phyloP scores from a whole-genome alignment of 2,329 filamentous ascomycete genomes.

The Colletotrichum sp. region DNA sequence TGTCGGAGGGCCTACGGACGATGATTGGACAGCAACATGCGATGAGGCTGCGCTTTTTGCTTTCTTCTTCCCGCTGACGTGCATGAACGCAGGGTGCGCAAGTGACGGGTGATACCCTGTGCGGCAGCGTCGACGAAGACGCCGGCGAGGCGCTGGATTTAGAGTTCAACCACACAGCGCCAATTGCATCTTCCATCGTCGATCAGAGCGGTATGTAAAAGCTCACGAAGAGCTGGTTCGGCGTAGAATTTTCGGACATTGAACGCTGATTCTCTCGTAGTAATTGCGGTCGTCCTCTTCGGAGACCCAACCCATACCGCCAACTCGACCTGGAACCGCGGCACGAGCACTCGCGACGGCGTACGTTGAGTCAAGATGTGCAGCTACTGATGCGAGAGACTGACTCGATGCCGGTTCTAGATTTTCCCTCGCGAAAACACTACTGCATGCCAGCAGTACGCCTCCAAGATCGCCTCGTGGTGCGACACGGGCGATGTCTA shows the following conservation, averaged over 20 bases:
- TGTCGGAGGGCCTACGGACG: not conserved
- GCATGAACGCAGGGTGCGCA: conserved; percentile 39
- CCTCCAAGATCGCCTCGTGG: conserved; percentile 41
- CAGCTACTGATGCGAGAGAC: not conserved
- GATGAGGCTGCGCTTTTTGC: not conserved
- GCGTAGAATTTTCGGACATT: not conserved
- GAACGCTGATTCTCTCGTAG: conserved; percentile 26
- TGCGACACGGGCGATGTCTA: conserved; percentile 48
- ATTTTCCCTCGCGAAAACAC: conserved; percentile 40
- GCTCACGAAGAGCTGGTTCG: not conserved
- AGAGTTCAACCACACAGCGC: conserved; percentile 25
- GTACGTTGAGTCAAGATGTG: conserved; percentile 31
- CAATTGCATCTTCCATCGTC: conserved; percentile 30
- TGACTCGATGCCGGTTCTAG: conserved; percentile 24
- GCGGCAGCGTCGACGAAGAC: conserved; percentile 34
- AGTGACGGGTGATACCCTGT: conserved; percentile 40
- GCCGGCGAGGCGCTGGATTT: not conserved
- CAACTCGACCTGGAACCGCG: conserved; percentile 39
- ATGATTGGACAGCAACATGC: not conserved
- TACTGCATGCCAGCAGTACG: conserved; percentile 39
- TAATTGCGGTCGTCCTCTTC: conserved; percentile 44
- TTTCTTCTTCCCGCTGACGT: not conserved
- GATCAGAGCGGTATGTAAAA: conserved; percentile 36
- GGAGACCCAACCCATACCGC: conserved; percentile 46
- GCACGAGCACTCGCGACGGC: conserved; percentile 40